Conservation (phyloP, 768 basidiomycete genomes). For the Agrocybe praecox region DNA sequence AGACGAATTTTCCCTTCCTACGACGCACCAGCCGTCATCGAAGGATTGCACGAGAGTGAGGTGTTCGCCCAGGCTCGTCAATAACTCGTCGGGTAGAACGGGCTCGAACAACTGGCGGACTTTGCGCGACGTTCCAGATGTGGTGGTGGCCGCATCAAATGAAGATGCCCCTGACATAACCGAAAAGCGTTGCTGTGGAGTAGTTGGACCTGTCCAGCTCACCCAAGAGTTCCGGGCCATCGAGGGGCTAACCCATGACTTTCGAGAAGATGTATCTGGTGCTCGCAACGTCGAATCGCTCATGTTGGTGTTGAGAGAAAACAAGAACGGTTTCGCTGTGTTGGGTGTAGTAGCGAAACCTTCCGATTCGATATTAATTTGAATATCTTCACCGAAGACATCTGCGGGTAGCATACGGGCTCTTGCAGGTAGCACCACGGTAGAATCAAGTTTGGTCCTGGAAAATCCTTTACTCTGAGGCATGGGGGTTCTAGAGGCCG, state of each 20-base stretch:
- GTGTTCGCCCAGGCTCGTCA: slow-evolving; percentile 54
- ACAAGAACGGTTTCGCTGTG: slow-evolving; percentile 16
- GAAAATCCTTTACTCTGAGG: slow-evolving; percentile 33
- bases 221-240: slow-evolving; percentile 31
- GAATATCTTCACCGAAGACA: slow-evolving; percentile 4
- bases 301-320: background rate
- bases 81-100: slow-evolving; percentile 74
- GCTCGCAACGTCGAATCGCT: background rate
- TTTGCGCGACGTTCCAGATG: slow-evolving; percentile 45
- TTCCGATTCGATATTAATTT: slow-evolving; percentile 39
- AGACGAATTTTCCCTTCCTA: slow-evolving; percentile 51
- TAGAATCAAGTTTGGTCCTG: slow-evolving; percentile 41
- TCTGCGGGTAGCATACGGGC: slow-evolving; percentile 36
- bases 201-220: slow-evolving; percentile 26
- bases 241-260: slow-evolving; percentile 28
- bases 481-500: slow-evolving; percentile 14
- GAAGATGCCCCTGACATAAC: slow-evolving; percentile 35
- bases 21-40: slow-evolving; percentile 83
- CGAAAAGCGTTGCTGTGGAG: slow-evolving; percentile 37
- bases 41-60: slow-evolving; percentile 66
- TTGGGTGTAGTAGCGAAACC: slow-evolving; percentile 40
- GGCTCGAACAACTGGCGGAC: slow-evolving; percentile 69
- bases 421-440: slow-evolving; percentile 57
- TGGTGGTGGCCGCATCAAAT: slow-evolving; percentile 29
- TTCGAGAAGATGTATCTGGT: slow-evolving; percentile 46